These are phyloP conservation scores for Colletotrichum zoysiae DNA, from an alignment of 2,329 filamentous ascomycete species.

Conservation along the genomic window DNA sequence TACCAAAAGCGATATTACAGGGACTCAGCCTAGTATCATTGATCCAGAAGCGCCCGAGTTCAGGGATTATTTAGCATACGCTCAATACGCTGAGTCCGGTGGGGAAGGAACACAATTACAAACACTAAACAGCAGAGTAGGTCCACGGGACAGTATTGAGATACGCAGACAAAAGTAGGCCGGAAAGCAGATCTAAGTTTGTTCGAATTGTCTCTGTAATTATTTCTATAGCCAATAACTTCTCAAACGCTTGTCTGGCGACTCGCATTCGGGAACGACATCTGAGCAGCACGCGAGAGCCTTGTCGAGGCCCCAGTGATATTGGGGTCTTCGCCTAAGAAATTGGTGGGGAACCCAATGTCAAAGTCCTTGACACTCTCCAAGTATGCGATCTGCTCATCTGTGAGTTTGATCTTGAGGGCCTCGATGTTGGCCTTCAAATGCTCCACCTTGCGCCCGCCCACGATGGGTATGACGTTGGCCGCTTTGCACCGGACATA, in stretches of 20 bases:
- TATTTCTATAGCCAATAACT: not conserved
- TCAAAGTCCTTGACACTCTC: constrained; percentile 67
- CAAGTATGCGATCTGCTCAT: constrained; percentile 66
- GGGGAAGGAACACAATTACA: not conserved
- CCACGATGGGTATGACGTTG: constrained; percentile 67
- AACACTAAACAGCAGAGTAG: not conserved
- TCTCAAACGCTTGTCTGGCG: constrained; percentile 23
- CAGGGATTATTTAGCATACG: constrained; percentile 10
- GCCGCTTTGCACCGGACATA: constrained; percentile 65
- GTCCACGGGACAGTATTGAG: not conserved
- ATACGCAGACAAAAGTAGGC: not conserved
- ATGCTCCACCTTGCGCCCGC: constrained; percentile 65
- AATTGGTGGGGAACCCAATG: constrained; percentile 64
- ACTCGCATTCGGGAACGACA: constrained; percentile 36
- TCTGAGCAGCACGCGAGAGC: constrained; percentile 22
- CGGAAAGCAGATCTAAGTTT: not conserved
- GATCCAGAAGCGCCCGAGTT: constrained; percentile 6
- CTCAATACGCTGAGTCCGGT: not conserved
- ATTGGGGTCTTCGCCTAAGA: constrained; percentile 51
- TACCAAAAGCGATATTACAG: constrained; percentile 10
- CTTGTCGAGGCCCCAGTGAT: constrained; percentile 35
- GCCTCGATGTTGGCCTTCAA: constrained; percentile 69
- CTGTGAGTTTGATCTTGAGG: constrained; percentile 61
- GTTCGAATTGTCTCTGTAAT: not conserved
- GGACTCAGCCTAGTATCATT: not conserved